Conservation (phyloP, 352 stramenopile genomes). For the Pythium guiyangense region DNA sequence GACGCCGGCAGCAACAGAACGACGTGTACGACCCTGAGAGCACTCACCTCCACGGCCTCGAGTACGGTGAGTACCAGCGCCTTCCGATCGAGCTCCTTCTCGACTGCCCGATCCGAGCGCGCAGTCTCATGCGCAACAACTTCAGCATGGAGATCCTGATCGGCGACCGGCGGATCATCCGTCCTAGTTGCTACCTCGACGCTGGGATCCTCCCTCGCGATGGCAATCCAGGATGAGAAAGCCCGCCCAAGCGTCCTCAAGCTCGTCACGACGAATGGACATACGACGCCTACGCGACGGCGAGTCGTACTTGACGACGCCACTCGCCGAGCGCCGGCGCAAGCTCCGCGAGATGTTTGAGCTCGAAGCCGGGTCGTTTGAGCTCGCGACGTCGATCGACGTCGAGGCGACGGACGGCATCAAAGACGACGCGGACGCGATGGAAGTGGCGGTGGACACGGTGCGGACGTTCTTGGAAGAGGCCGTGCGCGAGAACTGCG, state of each 20-base stretch:
- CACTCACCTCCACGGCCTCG: conserved; percentile 2
- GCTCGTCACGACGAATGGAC: too few relatives aligned
- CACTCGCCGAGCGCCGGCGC: conserved; percentile 88
- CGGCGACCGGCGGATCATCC: conserved; percentile 6
- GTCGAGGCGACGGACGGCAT: conserved; percentile 83
- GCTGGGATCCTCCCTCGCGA: conserved; percentile 10
- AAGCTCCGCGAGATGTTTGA: conserved; percentile 92
- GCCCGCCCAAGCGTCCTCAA: too few relatives aligned
- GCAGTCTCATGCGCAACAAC: conserved; percentile 9
- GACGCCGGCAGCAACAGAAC: background rate
- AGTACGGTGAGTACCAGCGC: conserved; percentile 13
- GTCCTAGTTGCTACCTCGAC: conserved; percentile 13
- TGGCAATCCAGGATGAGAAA: conserved; percentile 1
- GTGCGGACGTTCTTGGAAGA: too few relatives aligned
- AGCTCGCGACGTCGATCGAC: conserved; percentile 92
- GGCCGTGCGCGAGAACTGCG: too few relatives aligned
- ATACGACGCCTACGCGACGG: too few relatives aligned
- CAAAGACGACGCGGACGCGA: conserved; percentile 85
- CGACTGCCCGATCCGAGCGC: conserved; percentile 10
- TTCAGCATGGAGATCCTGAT: conserved; percentile 14
- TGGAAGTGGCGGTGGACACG: too few relatives aligned
- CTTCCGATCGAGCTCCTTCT: conserved; percentile 12
- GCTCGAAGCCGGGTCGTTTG: conserved; percentile 91
- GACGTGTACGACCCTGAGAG: background rate
- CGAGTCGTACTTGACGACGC: conserved; percentile 89